Base-by-base conservation (phyloP, 352 stramenopile species). In the Phytophthora pistaciae region DNA sequence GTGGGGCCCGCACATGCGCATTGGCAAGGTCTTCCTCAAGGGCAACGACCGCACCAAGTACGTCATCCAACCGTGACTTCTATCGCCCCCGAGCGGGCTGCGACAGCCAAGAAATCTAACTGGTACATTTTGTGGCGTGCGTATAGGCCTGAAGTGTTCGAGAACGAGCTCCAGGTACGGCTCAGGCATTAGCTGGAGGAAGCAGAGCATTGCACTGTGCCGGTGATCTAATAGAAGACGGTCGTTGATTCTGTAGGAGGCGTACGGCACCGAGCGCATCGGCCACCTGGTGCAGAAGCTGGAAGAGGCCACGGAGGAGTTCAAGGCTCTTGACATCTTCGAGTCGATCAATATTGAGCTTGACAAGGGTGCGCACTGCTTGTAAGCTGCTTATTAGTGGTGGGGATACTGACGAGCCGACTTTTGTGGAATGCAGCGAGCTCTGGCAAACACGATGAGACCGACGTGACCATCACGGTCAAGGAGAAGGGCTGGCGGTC, bases 1-100 rank as follows among this genome's bases (percentile, higher is more conserved):
- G 69, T 93, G 85, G 87, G 86, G 86, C 6, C 89, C 87, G 60
- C 82, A 75, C 60, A 92, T 96, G 83, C 89, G 80, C 76, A 89
- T 96, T 66, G 79, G 78, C 61, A 95, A 96, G 74, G 88, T 96
- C 53, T 92, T 91, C 66, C 89, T 96, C 66, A 91, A 93, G 75
- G 90, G 90, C 49, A 96, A 96, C 74, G 87, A 95, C 50, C 87
- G 90, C 68, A 96, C 90, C 54, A 96, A 91, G 90, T 95, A 57
- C 48, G 79, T 73, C 9, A 44, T 13, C 9, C 16, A 49, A 49
- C n/a, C 18, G 8, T 13, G 42, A 7, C 8, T 13, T 49, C 16
- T 49, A 16, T 21, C 42, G 42, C 42, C 18, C 6, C 10, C 3
- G 16, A 20, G 42, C n/a, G 40, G 16, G 44, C 44, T 52, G n/a